Base-by-base conservation (phyloP, 345 rosid genomes). In the Turnera subulata region DNA sequence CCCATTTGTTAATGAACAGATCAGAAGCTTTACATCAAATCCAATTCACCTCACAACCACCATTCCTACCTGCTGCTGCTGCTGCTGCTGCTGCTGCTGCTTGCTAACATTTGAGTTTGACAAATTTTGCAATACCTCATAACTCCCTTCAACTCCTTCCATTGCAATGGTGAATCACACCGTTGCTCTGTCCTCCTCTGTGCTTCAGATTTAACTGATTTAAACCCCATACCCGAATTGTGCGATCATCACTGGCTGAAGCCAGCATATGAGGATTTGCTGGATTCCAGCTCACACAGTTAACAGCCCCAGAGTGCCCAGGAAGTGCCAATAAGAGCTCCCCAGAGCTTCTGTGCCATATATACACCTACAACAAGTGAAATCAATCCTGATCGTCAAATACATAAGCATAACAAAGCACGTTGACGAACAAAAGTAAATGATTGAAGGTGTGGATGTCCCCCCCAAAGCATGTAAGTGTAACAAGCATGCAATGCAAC, bases 251-350 rank as follows among this genome's bases (percentile, higher is more conserved):
- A 38, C 83, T 78, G 11, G 78, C 83, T 14, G 83, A 75, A 13
- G 83, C 83, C 53, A 78, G 53, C 78, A 75, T 75, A 61, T 72
- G 73, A 19, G 63, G 72, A 58, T 78, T 72, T 24, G 65, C 45
- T 10, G 83, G 83, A 46, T 66, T 78, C 83, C 80, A 78, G 62
- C 78, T 69, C 65, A 78, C 80, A 9, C 78, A 75, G 42, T 75
- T 78, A n/a, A 75, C 83, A 19, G 80, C 73, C 32, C 91, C 91
- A 0, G 91, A 78, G 70, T 85, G 91, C 47, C 91, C 88, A 0
- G 81, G 67, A 65, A 85, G 65, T 29, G 78, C 72, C 71, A 58
- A 71, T 29, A 85, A 58, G 58, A 68, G 83, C 49, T 80, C 81
- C 24, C 76, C 71, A 0, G 82, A 63, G 40, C 72, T 73, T 70